phyloP scores from a whole-genome alignment of 345 rosid genomes.

The Syzygium aqueum region DNA sequence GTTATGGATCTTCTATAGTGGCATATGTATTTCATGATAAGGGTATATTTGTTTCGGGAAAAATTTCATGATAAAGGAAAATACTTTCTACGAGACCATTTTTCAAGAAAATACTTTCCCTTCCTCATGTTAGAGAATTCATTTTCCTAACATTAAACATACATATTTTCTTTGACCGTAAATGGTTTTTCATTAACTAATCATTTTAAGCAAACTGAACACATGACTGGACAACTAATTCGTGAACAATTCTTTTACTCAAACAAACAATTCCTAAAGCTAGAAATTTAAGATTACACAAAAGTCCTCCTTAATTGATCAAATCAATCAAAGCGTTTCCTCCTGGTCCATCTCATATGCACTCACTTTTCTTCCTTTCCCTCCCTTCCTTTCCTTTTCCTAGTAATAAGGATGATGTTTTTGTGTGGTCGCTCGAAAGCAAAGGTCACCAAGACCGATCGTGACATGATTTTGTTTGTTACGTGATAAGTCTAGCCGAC shows the following conservation, averaged over 20 bases:
- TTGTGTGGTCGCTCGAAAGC: background rate
- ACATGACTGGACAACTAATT: background rate
- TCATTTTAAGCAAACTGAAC: background rate
- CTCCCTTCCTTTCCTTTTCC: background rate
- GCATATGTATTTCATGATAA: background rate
- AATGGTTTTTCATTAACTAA: rapidly evolving
- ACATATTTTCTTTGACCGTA: background rate
- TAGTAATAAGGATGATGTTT: background rate
- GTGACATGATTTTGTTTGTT: background rate
- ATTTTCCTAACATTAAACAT: background rate
- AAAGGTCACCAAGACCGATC: background rate
- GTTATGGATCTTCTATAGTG: background rate
- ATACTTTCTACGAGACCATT: rapidly evolving
- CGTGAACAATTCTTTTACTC: rapidly evolving
- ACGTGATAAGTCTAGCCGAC: background rate
- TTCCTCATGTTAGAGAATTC: background rate
- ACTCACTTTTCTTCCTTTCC: background rate
- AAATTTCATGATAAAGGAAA: background rate
- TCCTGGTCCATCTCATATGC: background rate
- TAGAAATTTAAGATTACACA: background rate
- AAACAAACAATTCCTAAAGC: background rate
- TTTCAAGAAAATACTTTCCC: background rate
- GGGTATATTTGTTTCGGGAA: background rate
- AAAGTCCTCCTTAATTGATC: background rate
- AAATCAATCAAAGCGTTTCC: background rate